Conservation (phyloP, 1,284 basidiomycete species). For the Fomes fomentarius region DNA sequence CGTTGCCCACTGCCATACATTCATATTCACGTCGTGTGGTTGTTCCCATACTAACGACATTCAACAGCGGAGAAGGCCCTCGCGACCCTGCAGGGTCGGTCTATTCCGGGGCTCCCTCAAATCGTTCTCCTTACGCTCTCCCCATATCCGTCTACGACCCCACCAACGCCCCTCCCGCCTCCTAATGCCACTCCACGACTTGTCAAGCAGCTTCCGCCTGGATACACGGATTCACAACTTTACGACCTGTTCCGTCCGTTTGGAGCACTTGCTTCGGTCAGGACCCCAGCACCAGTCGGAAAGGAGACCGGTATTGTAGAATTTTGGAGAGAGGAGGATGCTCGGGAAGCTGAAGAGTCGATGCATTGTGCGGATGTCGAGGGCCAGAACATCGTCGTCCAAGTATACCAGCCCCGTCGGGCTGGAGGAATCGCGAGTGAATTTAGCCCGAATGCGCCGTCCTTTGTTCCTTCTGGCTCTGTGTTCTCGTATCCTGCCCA, state of each 20-base stretch:
- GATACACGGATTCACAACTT: constrained; percentile 73
- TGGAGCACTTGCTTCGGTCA: constrained; percentile 72
- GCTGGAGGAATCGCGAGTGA: constrained; percentile 55
- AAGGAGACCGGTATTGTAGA: constrained; percentile 78
- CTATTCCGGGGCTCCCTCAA: constrained; percentile 60
- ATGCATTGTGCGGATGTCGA: constrained; percentile 82
- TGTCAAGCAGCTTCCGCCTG: constrained; percentile 74
- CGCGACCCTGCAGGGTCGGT: constrained; percentile 77
- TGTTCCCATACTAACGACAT: constrained; percentile 6
- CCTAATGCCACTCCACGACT: constrained; percentile 75
- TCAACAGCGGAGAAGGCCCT: constrained; percentile 83
- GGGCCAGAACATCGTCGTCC: constrained; percentile 80
- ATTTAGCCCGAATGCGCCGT: constrained; percentile 72
- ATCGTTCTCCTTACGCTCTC: constrained; percentile 68
- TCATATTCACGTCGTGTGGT: no score
- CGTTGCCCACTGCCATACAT: no score
- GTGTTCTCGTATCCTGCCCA: constrained; percentile 56
- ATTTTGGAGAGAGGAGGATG: constrained; percentile 90
- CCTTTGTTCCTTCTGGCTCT: constrained; percentile 72
- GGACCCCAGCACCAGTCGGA: constrained; percentile 72
- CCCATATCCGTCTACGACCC: constrained; percentile 71
- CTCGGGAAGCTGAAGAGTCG: constrained; percentile 72
- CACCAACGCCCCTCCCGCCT: constrained; percentile 71
- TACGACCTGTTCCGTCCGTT: constrained; percentile 77
- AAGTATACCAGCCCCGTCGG: constrained; percentile 70